Percentiles rank a stretch among this genome's conserved stretches.
Evolutionary conservation across 192 early-diverging fungal genomes (phyloP).

Genomic region (Paraglomus occultum): DNA sequence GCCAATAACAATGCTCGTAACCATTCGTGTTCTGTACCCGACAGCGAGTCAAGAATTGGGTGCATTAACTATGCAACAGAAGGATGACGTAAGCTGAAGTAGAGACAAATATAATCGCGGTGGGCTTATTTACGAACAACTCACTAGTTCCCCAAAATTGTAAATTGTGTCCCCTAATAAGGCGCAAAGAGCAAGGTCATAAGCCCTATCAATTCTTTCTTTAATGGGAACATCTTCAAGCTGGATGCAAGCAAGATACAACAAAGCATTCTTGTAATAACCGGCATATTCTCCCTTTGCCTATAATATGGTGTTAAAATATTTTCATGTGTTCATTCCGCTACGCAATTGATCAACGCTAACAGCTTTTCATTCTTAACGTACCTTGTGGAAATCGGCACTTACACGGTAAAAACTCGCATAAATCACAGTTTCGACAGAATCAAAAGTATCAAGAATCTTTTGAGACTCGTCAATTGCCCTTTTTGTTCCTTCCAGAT

Average conservation of each 20-base stretch:
- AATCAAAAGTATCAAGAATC: conserved; percentile 69
- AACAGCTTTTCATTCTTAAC: not conserved
- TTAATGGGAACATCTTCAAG: conserved; percentile 71
- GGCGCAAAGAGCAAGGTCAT: conserved; percentile 88
- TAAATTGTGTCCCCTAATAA: conserved; percentile 95
- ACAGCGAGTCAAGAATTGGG: conserved; percentile 76
- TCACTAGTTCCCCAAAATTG: conserved; percentile 98
- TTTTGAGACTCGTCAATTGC: conserved; percentile 86
- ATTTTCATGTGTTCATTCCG: not conserved
- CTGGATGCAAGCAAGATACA: conserved; percentile 90
- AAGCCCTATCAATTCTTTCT: conserved; percentile 88
- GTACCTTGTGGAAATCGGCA: conserved; percentile 96
- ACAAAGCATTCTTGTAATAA: conserved; percentile 93
- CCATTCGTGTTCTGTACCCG: conserved; percentile 81
- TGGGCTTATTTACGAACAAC: conserved; percentile 1
- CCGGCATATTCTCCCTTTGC: conserved; percentile 88
- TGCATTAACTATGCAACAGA: conserved; percentile 72
- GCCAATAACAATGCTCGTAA: conserved; percentile 80
- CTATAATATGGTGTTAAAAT: conserved; percentile 33
- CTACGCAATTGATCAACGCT: not conserved
- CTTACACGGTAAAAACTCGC: conserved; percentile 93
- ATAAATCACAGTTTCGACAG: conserved; percentile 84
- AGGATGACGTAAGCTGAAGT: conserved; percentile 6
- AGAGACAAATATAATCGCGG: not conserved
- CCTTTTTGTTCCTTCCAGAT: conserved; percentile 80